Evolutionary conservation across 768 basidiomycete genomes (phyloP), one percentile per base, ranked within the genome.

Genomic region (Leccinum subtestaceum): DNA sequence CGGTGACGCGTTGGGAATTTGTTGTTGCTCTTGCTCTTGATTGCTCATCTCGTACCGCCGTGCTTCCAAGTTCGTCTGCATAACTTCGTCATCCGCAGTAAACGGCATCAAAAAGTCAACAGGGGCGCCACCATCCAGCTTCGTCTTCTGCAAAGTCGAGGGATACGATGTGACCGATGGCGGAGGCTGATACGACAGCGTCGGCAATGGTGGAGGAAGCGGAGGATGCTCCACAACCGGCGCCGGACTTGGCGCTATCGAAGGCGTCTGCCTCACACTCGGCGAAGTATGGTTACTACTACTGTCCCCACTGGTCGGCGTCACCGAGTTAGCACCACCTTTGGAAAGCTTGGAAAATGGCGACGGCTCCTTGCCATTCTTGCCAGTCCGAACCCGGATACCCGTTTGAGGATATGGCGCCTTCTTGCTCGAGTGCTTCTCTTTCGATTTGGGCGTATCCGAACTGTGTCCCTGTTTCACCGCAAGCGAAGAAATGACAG

Each of bases 311-410:
- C 40, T n/a, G 9, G 53, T 58, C 55, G n/a, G 40, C 15, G 63
- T 54, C 7, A 58, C 47, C 25, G 67, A 43, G 23, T 57, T 29
- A 31, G 57, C 43, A 43, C n/a, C 43, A 36, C 2, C 59, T 43
- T 25, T 53, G 47, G 7, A 58, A 61, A 60, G 25, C 46, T 63
- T 70, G 3, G 45, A 53, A 32, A 69, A 63, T 23, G 68, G 65
- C 13, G 71, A 60, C 31, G 59, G 55, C 7, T 74, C 70, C 59
- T 77, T 77, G 47, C 73, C 75, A 29, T 74, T 70, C 58, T 77
- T 77, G 47, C 73, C 75, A 29, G 75, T 67, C 13, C 82, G 76
- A 10, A 80, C 70, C 15, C 83, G 82, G 47, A 82, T 74, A 38
- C 82, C 81, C 10, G 80, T 68, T 23, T 76, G 58, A 15, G 82